Evolutionary conservation across 2,329 filamentous ascomycete genomes (phyloP).

Genomic region (Xylaria sp.): DNA sequence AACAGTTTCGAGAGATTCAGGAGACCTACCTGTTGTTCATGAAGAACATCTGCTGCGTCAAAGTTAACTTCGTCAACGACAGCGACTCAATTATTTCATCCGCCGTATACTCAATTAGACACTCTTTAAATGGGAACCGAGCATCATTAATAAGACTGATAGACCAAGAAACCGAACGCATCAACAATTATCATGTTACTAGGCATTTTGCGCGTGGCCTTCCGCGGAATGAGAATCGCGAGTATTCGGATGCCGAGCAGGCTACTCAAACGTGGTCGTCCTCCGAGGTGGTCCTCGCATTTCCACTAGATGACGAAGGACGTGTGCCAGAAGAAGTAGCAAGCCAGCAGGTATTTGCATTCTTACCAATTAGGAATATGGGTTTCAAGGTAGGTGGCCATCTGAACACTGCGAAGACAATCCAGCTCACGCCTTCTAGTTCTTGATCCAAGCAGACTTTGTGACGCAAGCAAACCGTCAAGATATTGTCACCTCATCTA

Average conservation of each 20-base stretch:
- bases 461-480: conserved; percentile 58
- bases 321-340: conserved; percentile 51
- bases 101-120: conserved; percentile 27
- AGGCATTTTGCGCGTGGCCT: conserved; percentile 39
- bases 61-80: conserved; percentile 48
- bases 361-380: conserved; percentile 56
- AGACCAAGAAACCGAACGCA: conserved; percentile 46
- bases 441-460: conserved; percentile 63
- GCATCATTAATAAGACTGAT: conserved; percentile 19
- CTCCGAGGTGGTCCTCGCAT: conserved; percentile 58
- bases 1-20: conserved; percentile 55
- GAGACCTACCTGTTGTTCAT: conserved; percentile 57
- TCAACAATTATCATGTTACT: conserved; percentile 46
- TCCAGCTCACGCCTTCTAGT: conserved; percentile 39
- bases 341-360: conserved; percentile 58
- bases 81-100: conserved; percentile 29
- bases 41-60: conserved; percentile 53
- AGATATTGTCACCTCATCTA: conserved; percentile 54
- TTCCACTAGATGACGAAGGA: conserved; percentile 52
- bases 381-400: conserved; percentile 53
- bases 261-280: conserved; percentile 39
- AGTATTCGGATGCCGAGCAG: conserved; percentile 45
- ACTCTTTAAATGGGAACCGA: not conserved
- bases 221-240: conserved; percentile 51
- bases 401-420: not conserved